Conservation (phyloP, 495 filamentous ascomycete species). For the Hypoxylon lienhwacheense region DNA sequence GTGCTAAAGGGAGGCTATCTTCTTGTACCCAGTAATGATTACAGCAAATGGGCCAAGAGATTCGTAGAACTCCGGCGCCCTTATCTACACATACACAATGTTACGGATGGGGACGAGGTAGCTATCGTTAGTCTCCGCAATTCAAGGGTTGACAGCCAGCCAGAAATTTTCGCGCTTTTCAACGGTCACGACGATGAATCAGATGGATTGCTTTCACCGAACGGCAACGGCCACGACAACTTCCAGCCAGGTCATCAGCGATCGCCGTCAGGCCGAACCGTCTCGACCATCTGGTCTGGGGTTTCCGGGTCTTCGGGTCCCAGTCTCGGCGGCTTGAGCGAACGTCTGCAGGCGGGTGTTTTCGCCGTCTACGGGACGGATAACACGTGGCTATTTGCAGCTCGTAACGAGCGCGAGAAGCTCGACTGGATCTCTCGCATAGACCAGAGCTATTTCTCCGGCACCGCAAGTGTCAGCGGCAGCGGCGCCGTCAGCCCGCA, state of each 20-base stretch:
- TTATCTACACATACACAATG: conserved; percentile 85
- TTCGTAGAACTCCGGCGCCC: conserved; percentile 92
- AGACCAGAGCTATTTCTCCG: conserved; percentile 55
- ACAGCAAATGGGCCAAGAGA: conserved; percentile 81
- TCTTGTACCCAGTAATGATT: conserved; percentile 71
- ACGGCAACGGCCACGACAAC: conserved; percentile 13
- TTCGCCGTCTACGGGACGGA: conserved; percentile 92
- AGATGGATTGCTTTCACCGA: conserved; percentile 18
- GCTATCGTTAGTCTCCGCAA: conserved; percentile 84
- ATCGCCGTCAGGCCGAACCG: conserved; percentile 34
- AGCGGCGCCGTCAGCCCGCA: conserved; percentile 39
- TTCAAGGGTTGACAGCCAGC: conserved; percentile 81
- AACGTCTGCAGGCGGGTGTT: conserved; percentile 66
- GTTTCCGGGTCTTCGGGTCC: conserved; percentile 31
- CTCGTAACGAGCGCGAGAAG: conserved; percentile 82
- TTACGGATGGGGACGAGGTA: conserved; percentile 84
- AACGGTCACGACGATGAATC: conserved; percentile 45
- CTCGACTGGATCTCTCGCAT: conserved; percentile 92
- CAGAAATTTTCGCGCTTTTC: conserved; percentile 79
- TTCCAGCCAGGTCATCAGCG: conserved; percentile 41
- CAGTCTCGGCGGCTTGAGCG: conserved; percentile 47
- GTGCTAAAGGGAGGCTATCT: conserved; percentile 85
- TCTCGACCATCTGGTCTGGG: conserved; percentile 42
- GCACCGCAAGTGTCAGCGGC: conserved; percentile 35
- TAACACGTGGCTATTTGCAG: conserved; percentile 93